Conservation (phyloP, 371 early-diverging fungal species). For the Batkoa obscura region DNA sequence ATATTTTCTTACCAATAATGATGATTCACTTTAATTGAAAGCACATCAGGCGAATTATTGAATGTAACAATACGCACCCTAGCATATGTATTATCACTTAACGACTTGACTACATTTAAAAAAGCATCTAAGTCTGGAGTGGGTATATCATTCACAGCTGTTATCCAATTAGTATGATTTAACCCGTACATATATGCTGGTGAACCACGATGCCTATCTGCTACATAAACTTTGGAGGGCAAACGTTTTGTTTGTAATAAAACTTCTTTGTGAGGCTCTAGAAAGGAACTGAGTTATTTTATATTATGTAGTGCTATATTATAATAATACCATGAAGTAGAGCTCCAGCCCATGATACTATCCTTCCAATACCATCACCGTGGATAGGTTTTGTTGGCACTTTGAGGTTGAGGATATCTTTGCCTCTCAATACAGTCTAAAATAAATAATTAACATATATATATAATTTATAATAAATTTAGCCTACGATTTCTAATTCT, state of each 20-base stretch:
- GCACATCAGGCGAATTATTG: slow-evolving; percentile 55
- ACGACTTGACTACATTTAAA: slow-evolving; percentile 34
- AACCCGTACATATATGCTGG: slow-evolving; percentile 70
- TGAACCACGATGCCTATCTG: slow-evolving; percentile 46
- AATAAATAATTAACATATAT: neutral
- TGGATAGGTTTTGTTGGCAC: slow-evolving; percentile 37
- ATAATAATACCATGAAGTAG: slow-evolving; percentile 25
- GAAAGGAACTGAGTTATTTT: neutral
- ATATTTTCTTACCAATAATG: slow-evolving; percentile 58
- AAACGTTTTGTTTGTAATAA: slow-evolving; percentile 51
- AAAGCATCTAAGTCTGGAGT: slow-evolving; percentile 41
- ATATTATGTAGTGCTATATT: neutral
- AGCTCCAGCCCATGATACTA: slow-evolving; percentile 58
- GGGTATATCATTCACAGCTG: slow-evolving; percentile 39
- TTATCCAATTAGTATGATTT: slow-evolving; percentile 62
- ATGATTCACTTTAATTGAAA: slow-evolving; percentile 55
- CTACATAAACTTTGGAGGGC: slow-evolving; percentile 54
- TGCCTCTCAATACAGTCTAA: slow-evolving; percentile 33
- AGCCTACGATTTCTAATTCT: slow-evolving; percentile 23
- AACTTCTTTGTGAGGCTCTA: slow-evolving; percentile 68
- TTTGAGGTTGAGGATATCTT: slow-evolving; percentile 35
- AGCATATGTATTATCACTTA: slow-evolving; percentile 49
- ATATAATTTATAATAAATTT: neutral
- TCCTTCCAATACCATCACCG: slow-evolving; percentile 39
- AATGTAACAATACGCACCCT: slow-evolving; percentile 67